These are phyloP conservation scores for Petrea volubilis DNA, from an alignment of 257 asterid genomes.

Conservation along the genomic window DNA sequence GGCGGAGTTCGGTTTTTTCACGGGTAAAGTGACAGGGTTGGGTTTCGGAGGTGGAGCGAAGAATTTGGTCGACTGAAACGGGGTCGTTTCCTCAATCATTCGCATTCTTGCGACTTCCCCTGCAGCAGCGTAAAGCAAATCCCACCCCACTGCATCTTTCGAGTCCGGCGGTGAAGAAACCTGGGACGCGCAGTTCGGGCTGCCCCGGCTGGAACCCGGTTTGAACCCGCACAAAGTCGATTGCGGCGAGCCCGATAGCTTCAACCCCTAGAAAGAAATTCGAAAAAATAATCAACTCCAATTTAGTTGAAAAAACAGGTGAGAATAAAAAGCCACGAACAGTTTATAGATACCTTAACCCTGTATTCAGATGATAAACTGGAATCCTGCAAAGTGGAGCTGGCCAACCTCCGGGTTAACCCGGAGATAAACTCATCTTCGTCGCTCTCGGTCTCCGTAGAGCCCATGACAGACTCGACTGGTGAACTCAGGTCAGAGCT, in stretches of 20 bases:
- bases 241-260: constrained; percentile 70
- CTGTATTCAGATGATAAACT: constrained; percentile 21
- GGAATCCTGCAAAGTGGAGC: constrained; percentile 38
- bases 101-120: constrained; percentile 59
- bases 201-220: constrained; percentile 45
- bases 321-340: no score
- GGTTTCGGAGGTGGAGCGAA: constrained; percentile 25
- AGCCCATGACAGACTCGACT: constrained; percentile 57
- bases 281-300: neutral
- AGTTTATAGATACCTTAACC: constrained; percentile 33
- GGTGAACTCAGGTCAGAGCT: constrained; percentile 71
- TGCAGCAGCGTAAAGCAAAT: constrained; percentile 60
- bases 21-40: constrained; percentile 15
- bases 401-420: constrained; percentile 41
- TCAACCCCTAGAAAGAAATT: constrained; percentile 29
- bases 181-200: constrained; percentile 40
- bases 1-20: neutral
- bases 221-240: constrained; percentile 64
- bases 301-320: neutral
- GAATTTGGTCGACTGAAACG: constrained; percentile 25
- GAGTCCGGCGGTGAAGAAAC: constrained; percentile 48
- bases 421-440: constrained; percentile 65
- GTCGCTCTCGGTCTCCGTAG: constrained; percentile 68
- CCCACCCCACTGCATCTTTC: constrained; percentile 32
- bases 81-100: constrained; percentile 37